Evolutionary conservation across 306 rosid species (phyloP), one percentile per base, ranked within the genome.

Genomic region (Mucuna pruriens): DNA sequence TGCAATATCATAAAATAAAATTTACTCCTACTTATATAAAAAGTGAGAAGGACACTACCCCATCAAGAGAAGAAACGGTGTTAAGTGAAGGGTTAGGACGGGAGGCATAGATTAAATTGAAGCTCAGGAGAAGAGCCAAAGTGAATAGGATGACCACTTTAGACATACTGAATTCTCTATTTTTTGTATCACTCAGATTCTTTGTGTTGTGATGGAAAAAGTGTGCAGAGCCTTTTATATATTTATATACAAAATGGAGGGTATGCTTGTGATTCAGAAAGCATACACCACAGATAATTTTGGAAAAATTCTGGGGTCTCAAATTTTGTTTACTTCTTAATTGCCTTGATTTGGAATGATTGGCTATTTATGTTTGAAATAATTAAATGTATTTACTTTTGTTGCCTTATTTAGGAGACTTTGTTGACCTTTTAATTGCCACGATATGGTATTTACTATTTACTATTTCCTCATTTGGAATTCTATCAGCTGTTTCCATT

Each of bases 91-190:
- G 73, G 33, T 42, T 74, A 0, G 87, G 86, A 75, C 86, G 92
- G 16, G 86, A 80, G 11, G 85, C 86, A 36, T 57, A 9, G 63
- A 81, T 72, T 26, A 89, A 84, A 17, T 73, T 70, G 13, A 80
- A 85, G 91, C 87, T 85, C 1, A 89, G 76, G 31, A 92, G 82
- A 70, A 92, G 86, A 67, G 70, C 76, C 10, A 92, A 40, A 61
- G 88, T 80, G 85, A 92, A 85, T 79, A 89, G 20, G 69, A 80
- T 80, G 72, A 25, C 33, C 0, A 82, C 40, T 81, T 88, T 89
- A 8, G 84, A 75, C 97, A 92, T 90, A 2, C 11, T 71, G 58
- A 39, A 4, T 73, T 57, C 34, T 42, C n/a, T 16, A 1, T 46
- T 67, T 19, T 17, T n/a, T 38, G 29, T 61, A 29, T 42, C 66